Conservation (phyloP, 164 flowering plant species). For the Nymphaea thermarum region DNA sequence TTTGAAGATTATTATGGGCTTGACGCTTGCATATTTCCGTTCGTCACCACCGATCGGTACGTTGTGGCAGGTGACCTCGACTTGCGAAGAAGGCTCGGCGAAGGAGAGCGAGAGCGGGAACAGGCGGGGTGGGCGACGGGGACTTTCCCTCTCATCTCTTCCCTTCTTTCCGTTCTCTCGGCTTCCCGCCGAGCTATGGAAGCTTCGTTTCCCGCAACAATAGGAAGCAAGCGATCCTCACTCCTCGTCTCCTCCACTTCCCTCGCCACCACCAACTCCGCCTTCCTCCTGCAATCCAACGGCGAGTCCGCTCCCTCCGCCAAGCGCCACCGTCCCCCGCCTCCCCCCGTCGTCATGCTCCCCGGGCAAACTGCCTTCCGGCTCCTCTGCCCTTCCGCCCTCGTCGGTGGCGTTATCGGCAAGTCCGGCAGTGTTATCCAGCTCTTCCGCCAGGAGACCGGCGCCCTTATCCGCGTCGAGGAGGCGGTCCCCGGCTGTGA, state of each 20-base stretch:
- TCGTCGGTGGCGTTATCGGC: conserved; percentile 72
- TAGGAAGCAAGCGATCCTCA: background rate
- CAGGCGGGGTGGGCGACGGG: background rate
- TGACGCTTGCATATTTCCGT: too few relatives aligned
- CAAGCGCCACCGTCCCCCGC: conserved; percentile 27
- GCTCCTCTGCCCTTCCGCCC: conserved; percentile 58
- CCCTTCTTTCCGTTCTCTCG: background rate
- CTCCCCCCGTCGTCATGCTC: conserved; percentile 24
- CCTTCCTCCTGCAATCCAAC: background rate
- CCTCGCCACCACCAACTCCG: background rate
- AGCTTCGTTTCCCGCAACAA: background rate
- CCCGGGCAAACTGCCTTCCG: conserved; percentile 49
- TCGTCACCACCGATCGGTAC: too few relatives aligned
- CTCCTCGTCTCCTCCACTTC: background rate
- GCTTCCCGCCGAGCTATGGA: background rate
- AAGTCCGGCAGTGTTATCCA: conserved; percentile 58
- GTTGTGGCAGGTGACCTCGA: too few relatives aligned
- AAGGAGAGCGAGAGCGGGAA: background rate
- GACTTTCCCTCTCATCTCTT: background rate
- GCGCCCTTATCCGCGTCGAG: conserved; percentile 54
- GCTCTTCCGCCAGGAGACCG: conserved; percentile 47
- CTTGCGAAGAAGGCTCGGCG: background rate
- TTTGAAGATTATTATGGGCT: too few relatives aligned
- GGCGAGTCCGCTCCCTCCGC: background rate
- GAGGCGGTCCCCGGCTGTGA: conserved; percentile 30